Conservation (phyloP, 2,329 filamentous ascomycete genomes). For the Pseudocercospora fuligena region DNA sequence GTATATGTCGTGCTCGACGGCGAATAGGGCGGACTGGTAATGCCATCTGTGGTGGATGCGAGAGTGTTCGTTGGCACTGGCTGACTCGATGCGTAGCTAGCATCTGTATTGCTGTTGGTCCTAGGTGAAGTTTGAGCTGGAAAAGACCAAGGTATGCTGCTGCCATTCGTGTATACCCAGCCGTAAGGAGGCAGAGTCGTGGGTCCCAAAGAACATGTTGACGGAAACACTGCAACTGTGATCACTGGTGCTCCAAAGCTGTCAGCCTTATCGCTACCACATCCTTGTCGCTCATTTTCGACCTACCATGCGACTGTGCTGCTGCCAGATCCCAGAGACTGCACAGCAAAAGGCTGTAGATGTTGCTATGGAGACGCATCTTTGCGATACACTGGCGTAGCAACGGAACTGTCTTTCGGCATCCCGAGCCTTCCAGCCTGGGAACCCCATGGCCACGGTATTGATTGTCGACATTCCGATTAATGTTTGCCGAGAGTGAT, state of each 20-base stretch:
- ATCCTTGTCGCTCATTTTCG: neutral
- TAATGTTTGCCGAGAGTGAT: neutral
- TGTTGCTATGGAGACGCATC: constrained; percentile 3
- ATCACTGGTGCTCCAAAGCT: neutral
- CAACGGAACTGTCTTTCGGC: neutral
- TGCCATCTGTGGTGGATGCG: neutral
- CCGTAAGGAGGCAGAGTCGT: neutral
- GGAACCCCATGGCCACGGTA: neutral
- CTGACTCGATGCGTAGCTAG: too few relatives aligned
- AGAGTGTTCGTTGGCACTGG: neutral
- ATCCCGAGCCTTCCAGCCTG: neutral
- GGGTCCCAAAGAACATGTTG: neutral
- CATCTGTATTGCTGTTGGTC: neutral
- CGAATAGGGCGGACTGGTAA: neutral
- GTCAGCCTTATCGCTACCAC: neutral
- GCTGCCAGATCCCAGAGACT: neutral
- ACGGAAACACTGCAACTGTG: neutral
- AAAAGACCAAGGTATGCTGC: neutral
- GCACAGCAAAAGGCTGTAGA: neutral
- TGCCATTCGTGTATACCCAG: constrained; percentile 1
- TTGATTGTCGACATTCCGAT: constrained; percentile 6
- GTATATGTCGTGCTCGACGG: neutral
- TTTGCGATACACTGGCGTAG: neutral
- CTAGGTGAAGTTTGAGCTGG: neutral
- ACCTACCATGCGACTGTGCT: neutral